These are phyloP conservation scores for Marchantia paleacea DNA, from an alignment of 225 moss, liverwort and hornwort genomes.

Conservation along the genomic window DNA sequence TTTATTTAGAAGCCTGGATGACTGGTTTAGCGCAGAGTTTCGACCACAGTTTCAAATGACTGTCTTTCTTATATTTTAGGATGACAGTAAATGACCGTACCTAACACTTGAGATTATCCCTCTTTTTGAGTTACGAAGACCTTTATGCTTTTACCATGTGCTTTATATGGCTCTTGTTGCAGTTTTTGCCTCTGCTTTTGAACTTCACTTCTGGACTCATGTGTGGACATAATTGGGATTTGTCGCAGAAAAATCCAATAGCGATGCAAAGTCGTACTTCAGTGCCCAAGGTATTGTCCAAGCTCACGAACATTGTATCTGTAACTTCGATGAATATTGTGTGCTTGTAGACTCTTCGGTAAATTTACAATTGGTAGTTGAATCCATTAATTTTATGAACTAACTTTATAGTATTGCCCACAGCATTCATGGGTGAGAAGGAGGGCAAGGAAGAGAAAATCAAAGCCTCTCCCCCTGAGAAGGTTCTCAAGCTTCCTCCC, in stretches of 20 bases:
- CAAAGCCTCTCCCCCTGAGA: constrained; percentile 44
- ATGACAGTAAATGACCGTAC: background rate
- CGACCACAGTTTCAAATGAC: too few species aligned
- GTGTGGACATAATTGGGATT: background rate
- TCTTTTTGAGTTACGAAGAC: background rate
- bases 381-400: too few species aligned
- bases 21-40: too few species aligned
- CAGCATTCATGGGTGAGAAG: constrained; percentile 22
- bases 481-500: constrained; percentile 58
- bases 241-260: constrained; percentile 15
- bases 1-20: too few species aligned
- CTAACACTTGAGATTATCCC: background rate
- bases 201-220: background rate
- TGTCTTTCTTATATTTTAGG: background rate
- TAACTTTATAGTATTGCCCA: background rate
- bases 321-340: too few species aligned
- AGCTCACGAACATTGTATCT: background rate
- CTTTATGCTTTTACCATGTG: background rate
- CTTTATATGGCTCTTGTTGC: background rate
- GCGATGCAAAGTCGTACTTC: constrained; percentile 21
- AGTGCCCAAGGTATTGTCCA: constrained; percentile 7
- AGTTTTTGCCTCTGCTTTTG: background rate
- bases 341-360: too few species aligned
- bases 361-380: too few species aligned
- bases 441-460: constrained; percentile 23